Base-by-base conservation (phyloP, 139 green algal species). In the Edaphochlamys debaryana region DNA sequence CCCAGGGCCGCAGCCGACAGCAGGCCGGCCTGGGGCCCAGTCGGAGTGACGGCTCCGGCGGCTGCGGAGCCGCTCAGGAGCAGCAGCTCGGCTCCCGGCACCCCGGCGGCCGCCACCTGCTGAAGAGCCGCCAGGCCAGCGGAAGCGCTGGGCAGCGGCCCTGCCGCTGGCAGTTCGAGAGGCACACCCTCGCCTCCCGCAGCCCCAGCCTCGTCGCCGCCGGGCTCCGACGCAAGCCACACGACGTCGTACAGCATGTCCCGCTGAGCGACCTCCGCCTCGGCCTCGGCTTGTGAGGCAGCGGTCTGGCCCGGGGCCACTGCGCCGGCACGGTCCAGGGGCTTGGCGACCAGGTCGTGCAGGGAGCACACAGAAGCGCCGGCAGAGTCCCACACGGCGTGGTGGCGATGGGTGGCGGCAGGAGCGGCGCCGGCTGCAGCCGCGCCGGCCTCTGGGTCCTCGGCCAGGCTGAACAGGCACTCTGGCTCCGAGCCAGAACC, bases 361-460 rank as follows among this genome's bases (percentile, higher is more conserved):
- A 95, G 38, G 22, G 86, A n/a, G 36, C 84, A 90, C 48, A 93
- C 17, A 63, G 85, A 22, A 5, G 34, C 62, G 8, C 91, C 88
- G 2, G 23, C 34, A 3, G 17, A 41, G 5, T 84, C 85, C 7
- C 86, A 9, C 60, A 95, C 45, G 0, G 45, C 13, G 52, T 92
- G 89, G 69, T 92, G 69, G 4, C 89, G 80, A 52, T 85, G 79
- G 29, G 80, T 85, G 56, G 63, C 22, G 20, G 60, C 32, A 11
- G 17, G 36, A n/a, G 38, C 27, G 19, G 25, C 56, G 15, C 54
- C 38, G 5, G 40, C 19, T 3, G 30, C 60, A 29, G 60, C 19
- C 3, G 73, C 29, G 11, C 36, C 36, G 25, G 37, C 40, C 3
- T 30, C 38, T 4, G 74, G 13, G 15, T 71, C 60, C 60, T 71